Evolutionary conservation across 192 early-diverging fungal species (phyloP).

Genomic region (Coemansia sp.): DNA sequence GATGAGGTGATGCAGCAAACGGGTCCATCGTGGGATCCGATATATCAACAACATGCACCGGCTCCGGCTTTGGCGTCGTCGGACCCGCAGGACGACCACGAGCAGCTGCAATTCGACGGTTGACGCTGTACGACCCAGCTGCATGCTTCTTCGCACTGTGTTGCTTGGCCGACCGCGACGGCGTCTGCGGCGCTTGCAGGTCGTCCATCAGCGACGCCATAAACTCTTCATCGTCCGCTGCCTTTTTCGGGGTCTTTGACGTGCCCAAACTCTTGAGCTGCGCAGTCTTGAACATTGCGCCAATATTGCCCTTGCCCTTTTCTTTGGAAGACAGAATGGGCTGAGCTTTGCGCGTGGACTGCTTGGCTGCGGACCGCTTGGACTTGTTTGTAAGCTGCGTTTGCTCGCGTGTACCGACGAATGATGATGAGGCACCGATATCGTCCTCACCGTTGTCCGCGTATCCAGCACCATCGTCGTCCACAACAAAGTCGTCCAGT

Average conservation of each 20-base stretch:
- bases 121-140: constrained; percentile 25
- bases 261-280: constrained; percentile 22
- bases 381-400: not conserved
- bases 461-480: constrained; percentile 50
- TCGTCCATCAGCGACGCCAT: constrained; percentile 47
- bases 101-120: constrained; percentile 22
- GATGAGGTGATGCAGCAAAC: constrained; percentile 19
- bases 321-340: not conserved
- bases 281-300: constrained; percentile 46
- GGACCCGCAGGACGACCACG: not conserved
- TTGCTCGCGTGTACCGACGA: not conserved
- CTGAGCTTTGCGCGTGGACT: not conserved
- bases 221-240: constrained; percentile 46
- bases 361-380: not conserved
- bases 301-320: constrained; percentile 15
- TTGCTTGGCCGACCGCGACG: constrained; percentile 16
- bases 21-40: constrained; percentile 28
- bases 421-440: constrained; percentile 17
- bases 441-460: constrained; percentile 31
- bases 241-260: not conserved
- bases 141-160: not conserved
- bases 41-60: constrained; percentile 19
- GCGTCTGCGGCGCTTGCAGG: constrained; percentile 37
- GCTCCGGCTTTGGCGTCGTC: constrained; percentile 12
- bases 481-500: constrained; percentile 50